Percentiles rank a stretch among this genome's conserved stretches.
Evolutionary conservation across 1,139 yeast species (phyloP).

Genomic region (Pichia sp.): DNA sequence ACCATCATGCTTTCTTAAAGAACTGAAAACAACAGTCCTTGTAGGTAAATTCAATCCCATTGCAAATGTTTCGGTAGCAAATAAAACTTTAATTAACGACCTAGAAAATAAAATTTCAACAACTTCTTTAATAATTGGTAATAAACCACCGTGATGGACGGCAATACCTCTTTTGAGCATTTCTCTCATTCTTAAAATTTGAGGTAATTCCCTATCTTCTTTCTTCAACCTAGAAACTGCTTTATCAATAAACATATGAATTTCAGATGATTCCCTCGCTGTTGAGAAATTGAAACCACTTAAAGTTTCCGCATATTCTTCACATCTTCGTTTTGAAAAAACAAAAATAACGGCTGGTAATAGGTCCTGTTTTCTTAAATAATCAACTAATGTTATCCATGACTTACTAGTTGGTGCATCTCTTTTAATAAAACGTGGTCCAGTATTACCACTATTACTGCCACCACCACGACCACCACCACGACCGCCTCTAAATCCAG

Average conservation of each 20-base stretch:
- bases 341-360: slow-evolving; percentile 92
- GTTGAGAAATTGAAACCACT: slow-evolving; percentile 72
- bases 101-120: slow-evolving; percentile 88
- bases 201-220: slow-evolving; percentile 92
- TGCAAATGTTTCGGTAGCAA: slow-evolving; percentile 97
- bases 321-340: slow-evolving; percentile 88
- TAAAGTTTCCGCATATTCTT: slow-evolving; percentile 80
- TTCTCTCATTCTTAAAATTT: slow-evolving; percentile 74
- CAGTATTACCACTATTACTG: slow-evolving; percentile 33
- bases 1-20: slow-evolving; percentile 85
- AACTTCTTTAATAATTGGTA: slow-evolving; percentile 92
- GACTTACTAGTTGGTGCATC: slow-evolving; percentile 76
- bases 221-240: slow-evolving; percentile 82
- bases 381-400: slow-evolving; percentile 73
- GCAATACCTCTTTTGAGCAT: slow-evolving; percentile 88
- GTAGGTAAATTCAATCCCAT: slow-evolving; percentile 99
- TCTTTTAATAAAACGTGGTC: slow-evolving; percentile 37
- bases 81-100: slow-evolving; percentile 78
- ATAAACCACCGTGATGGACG: slow-evolving; percentile 92
- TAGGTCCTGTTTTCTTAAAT: slow-evolving; percentile 55
- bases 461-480: slow-evolving; percentile 23
- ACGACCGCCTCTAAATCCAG: slow-evolving; percentile 22
- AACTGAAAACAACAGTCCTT: slow-evolving; percentile 88
- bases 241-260: slow-evolving; percentile 85
- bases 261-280: slow-evolving; percentile 79